phyloP scores from a whole-genome alignment of 192 early-diverging fungal genomes.

The Gorgonomyces haynaldii region DNA sequence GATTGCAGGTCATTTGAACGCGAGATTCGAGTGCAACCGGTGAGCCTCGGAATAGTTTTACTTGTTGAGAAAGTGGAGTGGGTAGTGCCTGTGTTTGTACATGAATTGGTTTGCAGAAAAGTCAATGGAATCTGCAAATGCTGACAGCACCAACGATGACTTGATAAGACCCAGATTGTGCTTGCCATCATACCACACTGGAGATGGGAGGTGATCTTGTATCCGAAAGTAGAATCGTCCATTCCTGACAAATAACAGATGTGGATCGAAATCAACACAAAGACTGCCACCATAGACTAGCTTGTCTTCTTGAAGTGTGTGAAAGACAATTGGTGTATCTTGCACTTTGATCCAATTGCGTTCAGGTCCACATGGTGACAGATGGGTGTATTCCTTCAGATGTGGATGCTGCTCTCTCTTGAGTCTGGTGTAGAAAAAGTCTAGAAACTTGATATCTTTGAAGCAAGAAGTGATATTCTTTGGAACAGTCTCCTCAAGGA shows the following conservation, averaged over 20 bases:
- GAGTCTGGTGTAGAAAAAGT: conserved; percentile 3
- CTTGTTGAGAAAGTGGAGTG: no score
- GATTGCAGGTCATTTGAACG: no score
- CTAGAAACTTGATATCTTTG: conserved; percentile 5
- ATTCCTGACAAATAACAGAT: not conserved
- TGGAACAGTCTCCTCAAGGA: conserved; percentile 3
- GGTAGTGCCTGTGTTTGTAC: no score
- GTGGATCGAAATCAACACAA: not conserved
- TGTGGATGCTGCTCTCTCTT: not conserved
- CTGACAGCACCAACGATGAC: no score
- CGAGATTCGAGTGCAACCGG: no score
- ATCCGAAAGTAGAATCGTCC: no score
- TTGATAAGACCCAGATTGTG: no score
- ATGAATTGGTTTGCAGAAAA: no score
- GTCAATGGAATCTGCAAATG: no score
- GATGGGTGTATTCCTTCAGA: not conserved
- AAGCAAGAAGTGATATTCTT: conserved; percentile 11
- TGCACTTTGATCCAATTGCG: not conserved
- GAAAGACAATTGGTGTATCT: conserved; percentile 3
- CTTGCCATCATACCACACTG: no score
- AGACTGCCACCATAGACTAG: not conserved
- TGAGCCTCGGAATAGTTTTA: no score
- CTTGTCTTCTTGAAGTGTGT: not conserved
- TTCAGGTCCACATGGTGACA: not conserved
- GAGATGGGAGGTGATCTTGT: no score